Base-by-base conservation (phyloP, 164 flowering plant species). In the Dillenia turbinata region DNA sequence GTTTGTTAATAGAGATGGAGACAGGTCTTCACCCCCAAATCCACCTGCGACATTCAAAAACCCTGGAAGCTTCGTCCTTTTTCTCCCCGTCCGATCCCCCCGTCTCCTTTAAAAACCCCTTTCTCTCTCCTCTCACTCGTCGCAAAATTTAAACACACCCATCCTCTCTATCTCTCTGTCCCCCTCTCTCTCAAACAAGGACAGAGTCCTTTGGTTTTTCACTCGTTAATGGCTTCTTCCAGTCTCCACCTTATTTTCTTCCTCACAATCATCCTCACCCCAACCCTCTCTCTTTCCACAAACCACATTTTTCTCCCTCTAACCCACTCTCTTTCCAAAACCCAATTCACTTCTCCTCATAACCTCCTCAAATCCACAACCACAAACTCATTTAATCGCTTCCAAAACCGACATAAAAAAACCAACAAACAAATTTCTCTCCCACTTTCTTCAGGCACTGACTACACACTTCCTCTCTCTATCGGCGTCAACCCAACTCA, bases 381-480 rank as follows among this genome's bases (percentile, higher is more conserved):
- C 72, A 47, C 78, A 54, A 81, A 92, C 14, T 74, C 71, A 85
- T 80, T 43, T 63, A 80, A 56, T 76, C 84, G 62, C 71, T 76
- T 61, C 65, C 73, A 57, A 53, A 62, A 26, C 24, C 48, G 16
- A 2, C 57, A 44, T 52, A 57, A 60, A 8, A 76, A 57, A 19
- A 71, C 49, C n/a, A 73, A 40, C 53, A 73, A 72, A 10, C 86
- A 79, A 63, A 69, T 85, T 63, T 83, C 94, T 16, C 88, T 93
- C 63, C 97, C 97, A 0, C 89, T 93, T 56, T 77, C 97, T 15
- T 78, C 96, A 1, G 98, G 98, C 52, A 80, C 77, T 47, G 97
- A 93, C 66, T 90, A 93, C 75, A 84, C 85, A 0, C 84, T 93
- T 53, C 71, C 92, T 22, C 69, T 90, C 71, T 56, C 87, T 22